Conservation (phyloP, 108 stramenopile genomes). For the Fragilaria radians region DNA sequence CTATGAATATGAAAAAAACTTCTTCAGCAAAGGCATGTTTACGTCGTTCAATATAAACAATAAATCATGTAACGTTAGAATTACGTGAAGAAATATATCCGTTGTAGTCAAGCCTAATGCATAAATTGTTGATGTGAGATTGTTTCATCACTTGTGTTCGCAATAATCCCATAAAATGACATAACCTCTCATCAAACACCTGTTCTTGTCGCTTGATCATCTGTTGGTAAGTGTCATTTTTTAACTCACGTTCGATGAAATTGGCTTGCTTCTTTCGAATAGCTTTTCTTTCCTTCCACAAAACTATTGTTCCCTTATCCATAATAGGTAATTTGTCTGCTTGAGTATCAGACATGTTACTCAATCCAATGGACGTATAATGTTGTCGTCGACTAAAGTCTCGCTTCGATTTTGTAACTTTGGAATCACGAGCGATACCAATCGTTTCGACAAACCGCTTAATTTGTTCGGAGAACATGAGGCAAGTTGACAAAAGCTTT, state of each 20-base stretch:
- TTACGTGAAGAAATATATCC: slow-evolving; percentile 23
- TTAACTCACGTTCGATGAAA: slow-evolving; percentile 52
- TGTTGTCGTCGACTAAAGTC: neutral
- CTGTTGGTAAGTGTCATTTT: slow-evolving; percentile 55
- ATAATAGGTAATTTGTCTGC: neutral
- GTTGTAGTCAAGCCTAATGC: slow-evolving; percentile 81
- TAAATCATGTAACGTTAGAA: no score
- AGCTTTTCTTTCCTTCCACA: slow-evolving; percentile 11
- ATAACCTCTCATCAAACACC: slow-evolving; percentile 63
- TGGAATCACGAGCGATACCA: slow-evolving; percentile 39
- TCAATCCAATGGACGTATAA: neutral
- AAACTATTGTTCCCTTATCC: slow-evolving; percentile 24
- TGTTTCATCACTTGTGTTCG: slow-evolving; percentile 17
- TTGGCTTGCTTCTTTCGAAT: slow-evolving; percentile 14
- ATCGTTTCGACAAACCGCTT: slow-evolving; percentile 70
- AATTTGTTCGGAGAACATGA: slow-evolving; percentile 80
- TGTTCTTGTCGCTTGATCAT: slow-evolving; percentile 76
- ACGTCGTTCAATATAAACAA: no score
- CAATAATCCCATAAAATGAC: slow-evolving; percentile 69
- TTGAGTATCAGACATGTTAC: neutral
- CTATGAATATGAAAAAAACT: no score
- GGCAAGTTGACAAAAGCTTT: slow-evolving; percentile 76
- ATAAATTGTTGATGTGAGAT: slow-evolving; percentile 69
- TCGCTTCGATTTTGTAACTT: neutral
- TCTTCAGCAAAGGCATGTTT: no score